phyloP scores from a whole-genome alignment of 2,329 filamentous ascomycete species.

The Penicillium sp. region DNA sequence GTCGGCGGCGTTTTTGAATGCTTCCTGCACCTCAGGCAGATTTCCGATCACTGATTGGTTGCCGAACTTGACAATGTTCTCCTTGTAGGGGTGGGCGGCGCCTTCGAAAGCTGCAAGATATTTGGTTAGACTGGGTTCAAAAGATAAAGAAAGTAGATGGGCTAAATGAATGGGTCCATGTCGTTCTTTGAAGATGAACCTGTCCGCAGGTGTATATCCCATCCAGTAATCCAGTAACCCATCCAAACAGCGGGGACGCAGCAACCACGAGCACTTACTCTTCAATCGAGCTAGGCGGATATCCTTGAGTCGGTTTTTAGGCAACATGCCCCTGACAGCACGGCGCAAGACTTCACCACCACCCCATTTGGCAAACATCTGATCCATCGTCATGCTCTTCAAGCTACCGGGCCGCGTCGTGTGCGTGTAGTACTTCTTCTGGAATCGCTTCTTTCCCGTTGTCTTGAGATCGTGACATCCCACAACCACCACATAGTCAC shows the following conservation, averaged over 20 bases:
- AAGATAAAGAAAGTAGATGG: not conserved
- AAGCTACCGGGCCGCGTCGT: slow-evolving; percentile 81
- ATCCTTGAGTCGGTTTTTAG: slow-evolving; percentile 88
- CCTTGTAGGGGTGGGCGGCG: slow-evolving; percentile 78
- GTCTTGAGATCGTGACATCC: slow-evolving; percentile 78
- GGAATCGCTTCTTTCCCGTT: slow-evolving; percentile 83
- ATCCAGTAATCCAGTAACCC: not conserved
- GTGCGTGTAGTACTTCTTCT: slow-evolving; percentile 94
- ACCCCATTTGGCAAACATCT: slow-evolving; percentile 86
- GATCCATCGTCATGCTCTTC: slow-evolving; percentile 85
- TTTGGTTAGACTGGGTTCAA: slow-evolving; percentile 9
- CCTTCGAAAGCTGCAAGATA: slow-evolving; percentile 68
- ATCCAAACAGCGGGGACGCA: not conserved
- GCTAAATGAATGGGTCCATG: not conserved
- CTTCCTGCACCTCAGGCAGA: slow-evolving; percentile 30
- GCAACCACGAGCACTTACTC: slow-evolving; percentile 38
- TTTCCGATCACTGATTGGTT: slow-evolving; percentile 42
- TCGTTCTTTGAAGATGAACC: not conserved
- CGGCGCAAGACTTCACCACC: slow-evolving; percentile 83
- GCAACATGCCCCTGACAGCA: slow-evolving; percentile 93
- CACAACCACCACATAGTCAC: slow-evolving; percentile 93
- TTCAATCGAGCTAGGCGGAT: slow-evolving; percentile 80
- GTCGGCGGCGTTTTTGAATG: slow-evolving; percentile 28
- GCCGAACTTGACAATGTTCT: slow-evolving; percentile 69
- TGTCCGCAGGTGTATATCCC: not conserved